Conservation (phyloP, 2,329 filamentous ascomycete species). For the Zasmidium citrigriseum region DNA sequence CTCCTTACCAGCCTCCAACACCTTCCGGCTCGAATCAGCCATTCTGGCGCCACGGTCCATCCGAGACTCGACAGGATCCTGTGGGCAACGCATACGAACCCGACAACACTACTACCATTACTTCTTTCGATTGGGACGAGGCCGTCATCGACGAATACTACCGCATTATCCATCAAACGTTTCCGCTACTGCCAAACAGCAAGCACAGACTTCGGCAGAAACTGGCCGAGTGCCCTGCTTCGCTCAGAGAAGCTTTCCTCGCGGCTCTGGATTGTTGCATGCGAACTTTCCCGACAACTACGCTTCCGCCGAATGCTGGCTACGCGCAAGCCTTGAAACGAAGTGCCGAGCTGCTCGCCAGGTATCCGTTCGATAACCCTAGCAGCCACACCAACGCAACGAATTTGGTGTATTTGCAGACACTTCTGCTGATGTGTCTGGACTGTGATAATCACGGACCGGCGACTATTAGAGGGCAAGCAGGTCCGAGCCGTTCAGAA, state of each 20-base stretch:
- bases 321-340: conserved; percentile 42
- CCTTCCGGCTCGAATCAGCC: conserved; percentile 26
- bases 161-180: conserved; percentile 64
- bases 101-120: conserved; percentile 25
- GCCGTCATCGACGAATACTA: conserved; percentile 57
- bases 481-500: conserved; percentile 51
- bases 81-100: conserved; percentile 31
- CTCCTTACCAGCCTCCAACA: neutral
- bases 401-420: conserved; percentile 63
- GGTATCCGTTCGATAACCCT: conserved; percentile 48
- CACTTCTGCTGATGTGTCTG: conserved; percentile 65
- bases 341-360: conserved; percentile 45
- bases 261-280: conserved; percentile 64
- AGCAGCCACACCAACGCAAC: conserved; percentile 42
- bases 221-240: conserved; percentile 57
- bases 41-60: conserved; percentile 21
- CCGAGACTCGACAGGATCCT: conserved; percentile 29
- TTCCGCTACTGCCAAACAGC: conserved; percentile 64
- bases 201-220: conserved; percentile 59
- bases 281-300: conserved; percentile 52
- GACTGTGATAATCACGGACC: conserved; percentile 62
- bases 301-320: conserved; percentile 35
- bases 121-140: conserved; percentile 49
- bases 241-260: conserved; percentile 64
- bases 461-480: conserved; percentile 47